Conservation (phyloP, 129 eudicot species). For the Gnaphalium uliginosum region DNA sequence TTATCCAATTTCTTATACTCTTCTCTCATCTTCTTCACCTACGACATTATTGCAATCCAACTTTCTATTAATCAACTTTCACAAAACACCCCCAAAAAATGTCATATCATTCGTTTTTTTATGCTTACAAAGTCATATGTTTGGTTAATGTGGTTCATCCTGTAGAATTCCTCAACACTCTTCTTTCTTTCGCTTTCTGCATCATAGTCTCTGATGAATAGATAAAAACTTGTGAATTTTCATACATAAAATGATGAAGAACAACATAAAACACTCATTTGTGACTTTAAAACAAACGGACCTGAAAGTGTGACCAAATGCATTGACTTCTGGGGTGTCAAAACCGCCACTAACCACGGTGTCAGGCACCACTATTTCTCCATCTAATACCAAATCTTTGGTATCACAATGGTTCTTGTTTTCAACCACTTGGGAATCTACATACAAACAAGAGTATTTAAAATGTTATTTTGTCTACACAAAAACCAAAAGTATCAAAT, state of each 20-base stretch:
- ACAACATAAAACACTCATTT: background rate
- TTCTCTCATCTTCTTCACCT: constrained; percentile 85
- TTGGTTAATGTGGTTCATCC: constrained; percentile 74
- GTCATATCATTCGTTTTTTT: no score
- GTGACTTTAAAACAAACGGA: background rate
- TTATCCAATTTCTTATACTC: constrained; percentile 68
- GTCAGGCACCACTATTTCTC: constrained; percentile 54
- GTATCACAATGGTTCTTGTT: constrained; percentile 35
- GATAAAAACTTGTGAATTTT: background rate
- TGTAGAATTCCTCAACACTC: constrained; percentile 71
- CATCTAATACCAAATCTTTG: constrained; percentile 62
- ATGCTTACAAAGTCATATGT: constrained; percentile 74
- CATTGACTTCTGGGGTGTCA: constrained; percentile 71
- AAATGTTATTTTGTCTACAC: background rate
- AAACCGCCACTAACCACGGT: constrained; percentile 42
- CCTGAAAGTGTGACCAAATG: constrained; percentile 58
- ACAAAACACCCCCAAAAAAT: background rate
- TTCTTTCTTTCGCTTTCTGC: constrained; percentile 61
- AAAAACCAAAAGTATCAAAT: no score
- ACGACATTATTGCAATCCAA: constrained; percentile 13
- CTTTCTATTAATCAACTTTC: background rate
- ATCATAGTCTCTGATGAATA: constrained; percentile 61
- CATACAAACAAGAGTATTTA: background rate
- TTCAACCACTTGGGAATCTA: constrained; percentile 47
- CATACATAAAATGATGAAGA: background rate